These are phyloP conservation scores for Zalaria sp. DNA, from an alignment of 2,329 filamentous ascomycete genomes.

Conservation along the genomic window DNA sequence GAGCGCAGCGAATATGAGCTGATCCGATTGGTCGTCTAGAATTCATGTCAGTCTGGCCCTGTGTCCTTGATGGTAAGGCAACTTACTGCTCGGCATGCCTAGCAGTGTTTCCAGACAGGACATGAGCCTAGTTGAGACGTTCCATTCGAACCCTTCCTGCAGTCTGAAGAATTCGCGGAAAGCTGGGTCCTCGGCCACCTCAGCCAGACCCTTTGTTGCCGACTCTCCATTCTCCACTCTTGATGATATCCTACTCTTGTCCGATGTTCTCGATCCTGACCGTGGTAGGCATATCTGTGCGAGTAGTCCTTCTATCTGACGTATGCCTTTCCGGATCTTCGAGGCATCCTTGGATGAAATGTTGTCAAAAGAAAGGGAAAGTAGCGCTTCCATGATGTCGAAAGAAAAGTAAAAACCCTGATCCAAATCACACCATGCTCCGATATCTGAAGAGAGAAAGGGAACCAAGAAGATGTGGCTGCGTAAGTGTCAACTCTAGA, in stretches of 20 bases:
- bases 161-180: constrained; percentile 94
- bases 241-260: constrained; percentile 22
- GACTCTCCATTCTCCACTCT: constrained; percentile 7
- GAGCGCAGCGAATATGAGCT: constrained; percentile 75
- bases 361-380: constrained; percentile 91
- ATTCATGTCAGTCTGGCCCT: not conserved
- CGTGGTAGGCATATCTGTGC: constrained; percentile 81
- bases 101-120: constrained; percentile 75
- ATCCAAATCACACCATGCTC: no score
- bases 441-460: no score
- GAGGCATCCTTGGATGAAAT: constrained; percentile 79
- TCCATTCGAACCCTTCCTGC: constrained; percentile 97
- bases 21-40: constrained; percentile 66
- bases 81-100: constrained; percentile 54
- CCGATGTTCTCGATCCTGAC: constrained; percentile 15
- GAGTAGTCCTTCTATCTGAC: constrained; percentile 84
- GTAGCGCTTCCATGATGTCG: constrained; percentile 65
- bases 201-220: constrained; percentile 46
- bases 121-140: constrained; percentile 76
- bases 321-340: constrained; percentile 86
- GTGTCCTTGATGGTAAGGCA: not conserved
- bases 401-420: not conserved
- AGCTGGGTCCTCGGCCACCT: constrained; percentile 68
- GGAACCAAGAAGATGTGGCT: not conserved
- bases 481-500: not conserved